These are phyloP conservation scores for Phytophthora litchii DNA, from an alignment of 352 stramenopile genomes.

Conservation along the genomic window DNA sequence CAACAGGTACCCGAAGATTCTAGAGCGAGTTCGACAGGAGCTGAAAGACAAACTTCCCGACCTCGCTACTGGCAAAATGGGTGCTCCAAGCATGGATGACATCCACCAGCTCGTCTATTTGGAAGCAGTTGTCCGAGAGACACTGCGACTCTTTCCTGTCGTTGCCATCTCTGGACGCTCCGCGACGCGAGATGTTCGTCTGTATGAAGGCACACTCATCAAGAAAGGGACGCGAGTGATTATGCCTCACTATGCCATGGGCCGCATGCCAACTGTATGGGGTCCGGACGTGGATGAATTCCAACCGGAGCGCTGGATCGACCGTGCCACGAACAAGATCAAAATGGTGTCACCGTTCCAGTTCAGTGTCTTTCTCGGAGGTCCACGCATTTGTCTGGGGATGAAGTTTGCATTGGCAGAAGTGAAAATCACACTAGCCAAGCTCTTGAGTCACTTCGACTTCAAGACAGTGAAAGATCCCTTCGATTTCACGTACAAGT, in stretches of 20 bases:
- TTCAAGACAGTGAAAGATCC: slow-evolving; percentile 50
- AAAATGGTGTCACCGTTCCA: slow-evolving; percentile 61
- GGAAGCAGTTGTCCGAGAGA: slow-evolving; percentile 57
- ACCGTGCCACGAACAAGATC: slow-evolving; percentile 42
- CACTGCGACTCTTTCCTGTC: slow-evolving; percentile 61
- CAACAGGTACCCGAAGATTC: slow-evolving; percentile 52
- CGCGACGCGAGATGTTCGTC: slow-evolving; percentile 53
- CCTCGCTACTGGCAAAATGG: slow-evolving; percentile 28
- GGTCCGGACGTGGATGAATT: slow-evolving; percentile 63
- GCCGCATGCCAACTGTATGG: slow-evolving; percentile 62
- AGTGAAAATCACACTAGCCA: slow-evolving; percentile 64
- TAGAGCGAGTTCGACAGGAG: slow-evolving; percentile 48
- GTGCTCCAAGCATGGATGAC: slow-evolving; percentile 37
- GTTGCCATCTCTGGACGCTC: slow-evolving; percentile 62
- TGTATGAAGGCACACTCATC: slow-evolving; percentile 74
- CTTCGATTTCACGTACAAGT: slow-evolving; percentile 44
- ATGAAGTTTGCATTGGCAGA: slow-evolving; percentile 70
- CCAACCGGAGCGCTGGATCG: slow-evolving; percentile 75
- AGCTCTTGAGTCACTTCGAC: slow-evolving; percentile 58
- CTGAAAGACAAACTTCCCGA: slow-evolving; percentile 51
- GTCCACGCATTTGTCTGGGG: slow-evolving; percentile 69
- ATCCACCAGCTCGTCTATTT: slow-evolving; percentile 55
- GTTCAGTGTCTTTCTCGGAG: slow-evolving; percentile 71
- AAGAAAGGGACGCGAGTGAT: slow-evolving; percentile 57
- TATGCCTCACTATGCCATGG: slow-evolving; percentile 71